A percentile compares a stretch with the other conserved stretches of the same genome.
These are phyloP conservation scores for Backusella parvicylindrica DNA, from an alignment of 192 early-diverging fungal species.

Conservation along the genomic window DNA sequence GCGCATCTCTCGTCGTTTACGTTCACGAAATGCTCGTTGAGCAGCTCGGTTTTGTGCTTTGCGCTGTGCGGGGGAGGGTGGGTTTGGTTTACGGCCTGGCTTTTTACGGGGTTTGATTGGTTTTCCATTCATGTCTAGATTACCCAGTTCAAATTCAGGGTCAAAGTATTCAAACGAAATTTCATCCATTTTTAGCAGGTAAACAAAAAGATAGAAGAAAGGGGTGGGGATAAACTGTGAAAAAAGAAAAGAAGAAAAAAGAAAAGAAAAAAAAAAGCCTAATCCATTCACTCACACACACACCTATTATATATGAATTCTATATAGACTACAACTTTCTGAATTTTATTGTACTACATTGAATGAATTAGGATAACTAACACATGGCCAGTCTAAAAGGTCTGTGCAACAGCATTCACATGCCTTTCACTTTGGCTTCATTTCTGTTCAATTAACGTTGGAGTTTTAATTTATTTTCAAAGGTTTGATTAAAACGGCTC, in stretches of 20 bases:
- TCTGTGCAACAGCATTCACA: background rate
- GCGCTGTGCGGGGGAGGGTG: constrained; percentile 51
- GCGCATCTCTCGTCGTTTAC: constrained; percentile 74
- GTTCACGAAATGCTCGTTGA: constrained; percentile 82
- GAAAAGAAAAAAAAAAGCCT: background rate
- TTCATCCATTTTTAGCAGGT: background rate
- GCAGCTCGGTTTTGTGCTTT: constrained; percentile 84
- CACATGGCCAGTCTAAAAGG: background rate
- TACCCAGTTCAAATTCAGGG: constrained; percentile 6
- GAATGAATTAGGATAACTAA: background rate
- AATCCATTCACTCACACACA: background rate
- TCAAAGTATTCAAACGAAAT: constrained; percentile 31
- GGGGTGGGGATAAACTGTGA: background rate
- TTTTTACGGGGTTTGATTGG: constrained; percentile 51
- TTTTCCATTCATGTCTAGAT: constrained; percentile 3
- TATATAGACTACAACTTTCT: too few species aligned
- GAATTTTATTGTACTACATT: background rate
- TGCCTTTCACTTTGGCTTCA: background rate
- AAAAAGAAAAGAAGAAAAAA: background rate
- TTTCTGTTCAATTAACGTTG: constrained; percentile 1
- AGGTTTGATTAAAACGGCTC: background rate
- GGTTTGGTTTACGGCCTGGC: constrained; percentile 58
- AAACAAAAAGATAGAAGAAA: background rate
- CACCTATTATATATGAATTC: background rate
- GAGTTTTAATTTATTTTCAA: background rate